These are phyloP conservation scores for Tagetes erecta DNA, from an alignment of 129 eudicot species.

Conservation along the genomic window DNA sequence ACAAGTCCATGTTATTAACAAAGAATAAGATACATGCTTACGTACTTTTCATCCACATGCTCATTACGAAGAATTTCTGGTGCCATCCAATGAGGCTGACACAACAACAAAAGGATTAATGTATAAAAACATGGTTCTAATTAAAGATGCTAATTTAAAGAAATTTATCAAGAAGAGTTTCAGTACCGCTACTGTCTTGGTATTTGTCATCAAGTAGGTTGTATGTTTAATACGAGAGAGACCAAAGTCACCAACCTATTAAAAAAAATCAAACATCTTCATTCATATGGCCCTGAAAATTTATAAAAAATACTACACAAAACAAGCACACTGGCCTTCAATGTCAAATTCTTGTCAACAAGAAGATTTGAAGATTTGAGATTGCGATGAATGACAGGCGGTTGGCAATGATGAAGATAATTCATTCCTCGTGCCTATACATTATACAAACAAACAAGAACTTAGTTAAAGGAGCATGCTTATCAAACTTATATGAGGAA, in stretches of 20 bases:
- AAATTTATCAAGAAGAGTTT: too few relatives aligned
- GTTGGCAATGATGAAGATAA: slow-evolving; percentile 74
- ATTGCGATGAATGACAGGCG: slow-evolving; percentile 67
- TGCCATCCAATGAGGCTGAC: slow-evolving; percentile 97
- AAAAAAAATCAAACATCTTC: slow-evolving; percentile 4
- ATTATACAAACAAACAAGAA: not conserved
- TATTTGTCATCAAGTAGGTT: slow-evolving; percentile 60
- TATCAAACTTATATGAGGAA: not conserved
- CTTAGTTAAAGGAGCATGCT: not conserved
- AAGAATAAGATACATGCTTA: slow-evolving; percentile 12
- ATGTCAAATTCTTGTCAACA: slow-evolving; percentile 78
- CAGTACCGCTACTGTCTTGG: slow-evolving; percentile 82
- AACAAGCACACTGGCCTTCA: slow-evolving; percentile 45
- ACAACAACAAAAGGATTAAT: too few relatives aligned
- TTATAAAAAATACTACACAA: not conserved
- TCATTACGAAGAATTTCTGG: slow-evolving; percentile 88
- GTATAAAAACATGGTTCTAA: too few relatives aligned
- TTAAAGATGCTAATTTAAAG: too few relatives aligned
- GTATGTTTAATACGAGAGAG: slow-evolving; percentile 69
- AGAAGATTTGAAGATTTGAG: slow-evolving; percentile 82
- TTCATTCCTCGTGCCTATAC: slow-evolving; percentile 83
- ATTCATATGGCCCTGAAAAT: not conserved
- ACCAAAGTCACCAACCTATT: slow-evolving; percentile 90
- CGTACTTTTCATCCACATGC: slow-evolving; percentile 76
- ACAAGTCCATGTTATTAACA: not conserved